Evolutionary conservation across 2,329 filamentous ascomycete species (phyloP).

Genomic region (Colletotrichum sp.): DNA sequence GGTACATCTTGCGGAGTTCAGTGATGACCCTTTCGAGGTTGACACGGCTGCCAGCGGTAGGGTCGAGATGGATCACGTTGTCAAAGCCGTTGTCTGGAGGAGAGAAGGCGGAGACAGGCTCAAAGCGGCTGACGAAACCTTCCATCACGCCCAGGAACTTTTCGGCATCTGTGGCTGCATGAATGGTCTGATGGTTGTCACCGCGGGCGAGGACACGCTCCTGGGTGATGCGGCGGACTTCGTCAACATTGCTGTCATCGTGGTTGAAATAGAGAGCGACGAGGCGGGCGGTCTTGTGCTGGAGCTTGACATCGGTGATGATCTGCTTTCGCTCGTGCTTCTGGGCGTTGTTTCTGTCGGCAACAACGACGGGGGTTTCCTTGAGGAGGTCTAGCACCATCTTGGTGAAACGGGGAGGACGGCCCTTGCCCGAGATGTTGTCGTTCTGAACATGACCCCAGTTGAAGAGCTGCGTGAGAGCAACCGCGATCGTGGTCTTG

Average conservation of each 20-base stretch:
- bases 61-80: constrained; percentile 82
- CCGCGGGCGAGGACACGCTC: constrained; percentile 83
- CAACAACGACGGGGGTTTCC: constrained; percentile 75
- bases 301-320: constrained; percentile 74
- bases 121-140: constrained; percentile 86
- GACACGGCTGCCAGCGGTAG: constrained; percentile 74
- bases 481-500: constrained; percentile 91
- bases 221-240: constrained; percentile 76
- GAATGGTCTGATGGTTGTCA: constrained; percentile 98
- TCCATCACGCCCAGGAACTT: constrained; percentile 95
- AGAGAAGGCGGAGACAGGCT: constrained; percentile 70
- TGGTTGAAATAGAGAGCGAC: constrained; percentile 92
- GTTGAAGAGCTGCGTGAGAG: constrained; percentile 79
- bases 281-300: constrained; percentile 69
- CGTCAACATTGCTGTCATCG: constrained; percentile 74
- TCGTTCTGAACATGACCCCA: constrained; percentile 98
- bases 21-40: constrained; percentile 84
- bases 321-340: constrained; percentile 87
- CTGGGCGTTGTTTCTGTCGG: constrained; percentile 94
- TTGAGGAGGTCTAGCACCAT: constrained; percentile 70
- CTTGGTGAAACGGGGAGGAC: constrained; percentile 79
- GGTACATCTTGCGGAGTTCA: constrained; percentile 77
- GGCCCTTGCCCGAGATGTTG: constrained; percentile 82
- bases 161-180: constrained; percentile 73
- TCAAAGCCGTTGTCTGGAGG: constrained; percentile 86